Base-by-base conservation (phyloP, 768 basidiomycete genomes). In the Mycena vulgaris region DNA sequence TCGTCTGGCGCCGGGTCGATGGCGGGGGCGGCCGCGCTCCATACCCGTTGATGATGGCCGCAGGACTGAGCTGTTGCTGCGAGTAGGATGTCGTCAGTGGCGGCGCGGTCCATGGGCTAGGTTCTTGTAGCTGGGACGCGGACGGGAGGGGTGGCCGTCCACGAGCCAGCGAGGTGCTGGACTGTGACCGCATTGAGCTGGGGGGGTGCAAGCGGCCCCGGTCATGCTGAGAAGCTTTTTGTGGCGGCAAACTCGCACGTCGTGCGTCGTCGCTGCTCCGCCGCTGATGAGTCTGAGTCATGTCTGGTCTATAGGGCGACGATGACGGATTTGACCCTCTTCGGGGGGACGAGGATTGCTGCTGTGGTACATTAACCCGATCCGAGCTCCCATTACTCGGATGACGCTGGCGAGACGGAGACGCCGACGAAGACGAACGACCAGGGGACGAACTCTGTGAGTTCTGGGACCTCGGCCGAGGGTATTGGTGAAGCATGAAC, bases 401-500 rank as follows among this genome's bases (percentile, higher is more conserved):
- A 69, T 35, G 81, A 78, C 48, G 77, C 60, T 75, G 71, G 14
- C 79, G 81, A n/a, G 81, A 77, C n/a, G 82, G 74, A n/a, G 83
- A 85, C 27, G 77, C 75, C 13, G 81, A 79, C 17, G 81, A 79
- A 16, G 78, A 78, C 0, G 84, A 80, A 5, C 78, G 73, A 13
- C 78, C 77, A 25, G 81, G 80, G 4, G 83, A 83, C 3, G 80
- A 78, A 28, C 81, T 73, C 70, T 79, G 75, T 45, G 80, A 78
- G 28, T 80, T 74, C 71, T 80, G 75, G 49, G 82, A 81, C 56
- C 73, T 72, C 35, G 78, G 80, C 27, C 86, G 83, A 33, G 88
- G 84, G 65, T 85, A 89, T 66, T 89, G 86, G 63, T 89, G 88
- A 82, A 92, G 86, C 90, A 93, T 93, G 79, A 93, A 94, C 16